Evolutionary conservation across 257 asterid species (phyloP), one percentile per base, ranked within the genome.

Genomic region (Nicotiana tomentosiformis): DNA sequence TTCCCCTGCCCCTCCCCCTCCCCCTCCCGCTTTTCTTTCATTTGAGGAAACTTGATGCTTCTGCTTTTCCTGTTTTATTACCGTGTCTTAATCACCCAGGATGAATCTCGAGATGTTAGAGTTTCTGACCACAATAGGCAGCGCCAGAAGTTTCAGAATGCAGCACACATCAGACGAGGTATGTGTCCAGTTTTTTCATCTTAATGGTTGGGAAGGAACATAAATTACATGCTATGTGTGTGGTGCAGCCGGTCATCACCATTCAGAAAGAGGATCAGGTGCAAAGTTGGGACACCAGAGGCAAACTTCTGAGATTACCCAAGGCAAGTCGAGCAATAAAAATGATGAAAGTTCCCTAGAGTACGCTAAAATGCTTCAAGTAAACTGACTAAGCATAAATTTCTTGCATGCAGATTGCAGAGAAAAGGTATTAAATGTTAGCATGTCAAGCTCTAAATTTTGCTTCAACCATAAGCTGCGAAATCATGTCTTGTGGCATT

Each of bases 91-190:
- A 79, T 83, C 56, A 62, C 78, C 29, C 90, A 93, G 99, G 97
- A 91, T 82, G 95, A 91, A 57, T 77, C 81, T 18, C 82, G 84
- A 51, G 91, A 83, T 68, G 86, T 88, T 81, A 70, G 89, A 68
- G 86, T 88, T 81, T 91, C 95, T 46, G 83, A 85, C 83, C 90
- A 91, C 43, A 91, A 91, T 86, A 86, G 88, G 70, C 86, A 84
- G 86, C 86, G 84, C 86, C 76, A 89, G 17, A 91, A 87, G 86
- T 82, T 87, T 86, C 87, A 84, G 89, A 86, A 77, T 81, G 84
- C 87, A 30, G 81, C 88, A 23, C 0, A 65, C 5, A 60, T 37
- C 43, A 39, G 68, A 8, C 82, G 58, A 79, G 82, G 82, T 79
- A 79, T 62, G 10, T 10, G 12, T 62, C 74, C 70, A 35, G 60